Base-by-base conservation (phyloP, 768 basidiomycete species). In the Boletus sensibilis region DNA sequence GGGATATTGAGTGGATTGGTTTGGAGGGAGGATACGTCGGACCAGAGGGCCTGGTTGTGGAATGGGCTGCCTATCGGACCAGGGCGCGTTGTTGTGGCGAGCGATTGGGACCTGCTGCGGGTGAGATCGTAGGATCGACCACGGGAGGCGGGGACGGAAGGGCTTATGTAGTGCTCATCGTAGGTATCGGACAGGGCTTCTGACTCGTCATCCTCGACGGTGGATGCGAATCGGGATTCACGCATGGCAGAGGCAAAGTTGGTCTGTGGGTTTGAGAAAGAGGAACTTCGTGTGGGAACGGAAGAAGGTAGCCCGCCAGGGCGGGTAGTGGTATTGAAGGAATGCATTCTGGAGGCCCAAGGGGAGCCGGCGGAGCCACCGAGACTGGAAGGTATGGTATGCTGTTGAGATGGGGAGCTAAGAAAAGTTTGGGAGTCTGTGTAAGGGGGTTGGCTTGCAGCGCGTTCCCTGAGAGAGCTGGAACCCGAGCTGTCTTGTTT, bases 181-280 rank as follows among this genome's bases (percentile, higher is more conserved):
- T 85, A 85, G 43, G 79, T 79, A 66, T 88, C 86, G 47, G 80
- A 82, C 23, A 83, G 72, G 6, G 73, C 74, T 51, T 88, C 87
- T 1, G 81, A 82, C 71, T 92, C 90, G 69, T 92, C 90, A 62
- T 92, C 89, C 73, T 92, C 90, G 62, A 88, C 83, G 1, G 88
- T 92, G 23, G 87, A 89, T 6, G 86, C 80, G 70, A 92, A 91
- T 33, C 83, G 75, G 8, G 77, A 72, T 52, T 86, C 87, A 40
- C 86, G 83, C 82, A 89, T 84, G 38, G 81, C 76, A 27, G 85
- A 83, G 21, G 80, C 73, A 67, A 89, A 87, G 45, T 81, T 79
- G 58, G 74, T 66, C 61, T 83, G 83, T 37, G 78, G 72, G 49
- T 81, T 76, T 25, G 86, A 86, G 69, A 87, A 88, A 42, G 87